Evolutionary conservation across 2,329 filamentous ascomycete species (phyloP).

Genomic region (Pseudogymnoascus sp.): DNA sequence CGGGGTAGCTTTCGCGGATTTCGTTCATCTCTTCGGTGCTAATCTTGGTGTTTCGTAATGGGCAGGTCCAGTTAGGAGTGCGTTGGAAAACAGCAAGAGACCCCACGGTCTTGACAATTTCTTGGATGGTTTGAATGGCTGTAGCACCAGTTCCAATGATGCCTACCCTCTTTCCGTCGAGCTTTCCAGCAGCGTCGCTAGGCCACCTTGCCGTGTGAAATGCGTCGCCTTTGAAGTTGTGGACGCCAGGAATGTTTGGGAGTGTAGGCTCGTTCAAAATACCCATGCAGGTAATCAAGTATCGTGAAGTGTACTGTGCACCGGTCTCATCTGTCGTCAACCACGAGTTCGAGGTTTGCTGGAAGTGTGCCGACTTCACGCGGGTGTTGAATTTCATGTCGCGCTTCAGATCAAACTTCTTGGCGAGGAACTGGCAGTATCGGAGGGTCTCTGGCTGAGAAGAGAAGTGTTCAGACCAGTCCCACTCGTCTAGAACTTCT

Average conservation of each 20-base stretch:
- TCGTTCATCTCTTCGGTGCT: constrained; percentile 28
- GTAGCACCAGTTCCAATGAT: constrained; percentile 24
- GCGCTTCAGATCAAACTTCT: constrained; percentile 37
- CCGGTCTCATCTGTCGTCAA: constrained; percentile 31
- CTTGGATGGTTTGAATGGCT: constrained; percentile 25
- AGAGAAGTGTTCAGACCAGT: constrained; percentile 38
- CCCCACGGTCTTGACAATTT: constrained; percentile 33
- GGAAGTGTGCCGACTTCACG: constrained; percentile 34
- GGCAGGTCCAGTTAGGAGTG: constrained; percentile 10
- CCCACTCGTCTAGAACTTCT: constrained; percentile 39
- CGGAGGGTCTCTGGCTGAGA: constrained; percentile 34
- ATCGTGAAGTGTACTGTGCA: constrained; percentile 13
- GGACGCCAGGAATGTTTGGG: constrained; percentile 14
- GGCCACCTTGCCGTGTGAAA: constrained; percentile 15
- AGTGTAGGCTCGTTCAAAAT: constrained; percentile 11
- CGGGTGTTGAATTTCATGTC: constrained; percentile 36
- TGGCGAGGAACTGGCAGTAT: constrained; percentile 42
- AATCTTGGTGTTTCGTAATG: constrained; percentile 22
- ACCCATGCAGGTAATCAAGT: constrained; percentile 15
- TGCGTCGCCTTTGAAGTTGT: constrained; percentile 14
- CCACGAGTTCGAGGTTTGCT: constrained; percentile 34
- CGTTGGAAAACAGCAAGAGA: constrained; percentile 34
- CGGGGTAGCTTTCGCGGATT: constrained; percentile 28
- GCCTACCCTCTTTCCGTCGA: constrained; percentile 17
- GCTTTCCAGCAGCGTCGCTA: constrained; percentile 16